Percentiles rank a stretch among this genome's conserved stretches.
phyloP scores from a whole-genome alignment of 257 asterid genomes.

The Salvia splendens region DNA sequence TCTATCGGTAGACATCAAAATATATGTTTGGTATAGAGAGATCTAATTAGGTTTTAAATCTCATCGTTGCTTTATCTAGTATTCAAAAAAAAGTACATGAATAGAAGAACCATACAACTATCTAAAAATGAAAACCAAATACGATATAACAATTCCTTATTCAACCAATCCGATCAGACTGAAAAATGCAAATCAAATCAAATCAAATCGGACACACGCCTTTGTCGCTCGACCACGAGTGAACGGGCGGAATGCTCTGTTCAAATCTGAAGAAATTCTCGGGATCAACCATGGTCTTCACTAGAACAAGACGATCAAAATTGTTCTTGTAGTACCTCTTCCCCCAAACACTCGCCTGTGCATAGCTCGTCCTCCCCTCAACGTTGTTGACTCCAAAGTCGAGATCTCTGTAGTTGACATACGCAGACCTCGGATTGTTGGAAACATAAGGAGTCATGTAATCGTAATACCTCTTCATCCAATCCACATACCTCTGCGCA shows the following conservation, averaged over 20 bases:
- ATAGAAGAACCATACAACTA: too few relatives aligned
- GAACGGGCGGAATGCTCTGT: constrained; percentile 39
- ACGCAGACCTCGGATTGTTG: constrained; percentile 31
- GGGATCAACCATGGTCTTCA: constrained; percentile 43
- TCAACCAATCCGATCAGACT: too few relatives aligned
- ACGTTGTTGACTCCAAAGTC: constrained; percentile 36
- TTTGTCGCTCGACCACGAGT: too few relatives aligned
- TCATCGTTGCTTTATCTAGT: too few relatives aligned
- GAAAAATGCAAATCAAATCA: too few relatives aligned
- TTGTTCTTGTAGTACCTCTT: constrained; percentile 33
- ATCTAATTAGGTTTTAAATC: too few relatives aligned
- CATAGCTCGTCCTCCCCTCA: constrained; percentile 33
- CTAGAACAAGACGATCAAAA: constrained; percentile 34
- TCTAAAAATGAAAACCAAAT: too few relatives aligned
- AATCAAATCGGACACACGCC: too few relatives aligned
- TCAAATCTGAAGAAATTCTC: constrained; percentile 40
- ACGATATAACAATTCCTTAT: too few relatives aligned
- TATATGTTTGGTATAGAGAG: too few relatives aligned
- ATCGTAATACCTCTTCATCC: constrained; percentile 28
- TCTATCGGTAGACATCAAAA: too few relatives aligned
- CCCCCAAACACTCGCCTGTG: constrained; percentile 39
- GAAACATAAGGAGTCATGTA: constrained; percentile 40
- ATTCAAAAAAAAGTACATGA: too few relatives aligned
- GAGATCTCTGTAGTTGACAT: constrained; percentile 36
- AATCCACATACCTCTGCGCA: constrained; percentile 21